These are phyloP conservation scores for Wickerhamomyces strasburgensis DNA, from an alignment of 805 yeast genomes.

Conservation along the genomic window DNA sequence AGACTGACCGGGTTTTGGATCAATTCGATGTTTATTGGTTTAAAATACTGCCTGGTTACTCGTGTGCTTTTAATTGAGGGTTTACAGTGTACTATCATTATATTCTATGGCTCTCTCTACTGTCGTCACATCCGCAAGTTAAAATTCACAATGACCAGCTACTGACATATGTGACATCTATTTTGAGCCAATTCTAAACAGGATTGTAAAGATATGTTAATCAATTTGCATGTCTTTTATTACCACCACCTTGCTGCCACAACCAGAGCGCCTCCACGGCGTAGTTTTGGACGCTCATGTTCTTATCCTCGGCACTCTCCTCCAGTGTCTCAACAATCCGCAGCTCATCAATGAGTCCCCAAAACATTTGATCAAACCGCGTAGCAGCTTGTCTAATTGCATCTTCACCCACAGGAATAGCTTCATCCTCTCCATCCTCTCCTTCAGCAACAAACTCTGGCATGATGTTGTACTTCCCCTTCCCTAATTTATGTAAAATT, in stretches of 20 bases:
- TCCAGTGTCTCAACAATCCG: conserved; percentile 60
- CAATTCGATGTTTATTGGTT: too few species aligned
- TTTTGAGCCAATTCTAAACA: too few species aligned
- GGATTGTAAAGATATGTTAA: neutral
- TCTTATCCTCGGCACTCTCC: conserved; percentile 65
- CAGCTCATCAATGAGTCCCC: conserved; percentile 66
- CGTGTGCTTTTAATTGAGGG: too few species aligned
- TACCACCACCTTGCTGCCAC: conserved; percentile 57
- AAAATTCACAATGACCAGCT: too few species aligned
- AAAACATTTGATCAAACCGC: conserved; percentile 42
- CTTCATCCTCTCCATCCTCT: conserved; percentile 18
- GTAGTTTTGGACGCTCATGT: conserved; percentile 71
- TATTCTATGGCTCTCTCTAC: too few species aligned
- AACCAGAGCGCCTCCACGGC: conserved; percentile 91
- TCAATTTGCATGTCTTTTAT: conserved; percentile 25
- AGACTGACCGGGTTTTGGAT: too few species aligned
- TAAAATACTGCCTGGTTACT: too few species aligned
- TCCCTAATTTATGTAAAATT: conserved; percentile 73
- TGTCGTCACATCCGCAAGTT: too few species aligned
- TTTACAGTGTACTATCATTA: too few species aligned
- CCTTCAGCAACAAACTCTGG: conserved; percentile 39
- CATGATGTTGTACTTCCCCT: conserved; percentile 47
- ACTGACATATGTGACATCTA: too few species aligned
- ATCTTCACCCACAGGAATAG: conserved; percentile 32
- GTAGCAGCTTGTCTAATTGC: conserved; percentile 26